Percentiles rank a stretch among this genome's conserved stretches.
Conservation (phyloP, 2,329 filamentous ascomycete genomes). For the Phaeosphaeria sp. region DNA sequence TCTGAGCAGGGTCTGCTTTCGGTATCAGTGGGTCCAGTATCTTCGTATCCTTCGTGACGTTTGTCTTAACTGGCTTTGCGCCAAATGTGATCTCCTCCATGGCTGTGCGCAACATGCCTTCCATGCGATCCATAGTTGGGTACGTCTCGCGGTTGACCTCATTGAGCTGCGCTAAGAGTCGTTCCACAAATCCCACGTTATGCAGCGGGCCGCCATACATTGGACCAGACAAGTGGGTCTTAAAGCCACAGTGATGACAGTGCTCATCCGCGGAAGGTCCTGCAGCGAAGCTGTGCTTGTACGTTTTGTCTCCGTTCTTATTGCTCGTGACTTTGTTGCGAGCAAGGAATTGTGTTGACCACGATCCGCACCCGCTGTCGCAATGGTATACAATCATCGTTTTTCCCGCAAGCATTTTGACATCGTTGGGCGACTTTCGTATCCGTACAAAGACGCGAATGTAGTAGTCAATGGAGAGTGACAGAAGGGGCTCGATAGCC, state of each 20-base stretch:
- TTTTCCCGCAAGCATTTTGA: constrained; percentile 89
- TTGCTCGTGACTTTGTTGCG: constrained; percentile 70
- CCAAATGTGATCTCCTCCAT: constrained; percentile 70
- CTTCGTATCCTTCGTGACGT: constrained; percentile 24
- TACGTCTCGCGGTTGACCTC: constrained; percentile 73
- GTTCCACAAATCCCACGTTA: constrained; percentile 80
- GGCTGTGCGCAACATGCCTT: constrained; percentile 90
- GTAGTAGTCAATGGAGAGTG: constrained; percentile 96
- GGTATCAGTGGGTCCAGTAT: constrained; percentile 48
- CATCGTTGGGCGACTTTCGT: constrained; percentile 77
- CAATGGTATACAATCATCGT: constrained; percentile 94
- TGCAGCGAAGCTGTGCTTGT: constrained; percentile 78
- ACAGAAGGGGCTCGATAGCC: constrained; percentile 87
- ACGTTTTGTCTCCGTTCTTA: constrained; percentile 72
- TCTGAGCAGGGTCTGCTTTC: constrained; percentile 40
- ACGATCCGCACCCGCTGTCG: constrained; percentile 88
- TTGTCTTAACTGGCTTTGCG: constrained; percentile 19
- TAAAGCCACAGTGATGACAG: constrained; percentile 85
- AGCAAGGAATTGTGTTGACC: constrained; percentile 80
- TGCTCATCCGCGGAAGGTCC: constrained; percentile 70
- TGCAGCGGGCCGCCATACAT: constrained; percentile 96
- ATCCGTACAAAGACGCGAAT: constrained; percentile 86
- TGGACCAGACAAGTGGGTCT: constrained; percentile 86
- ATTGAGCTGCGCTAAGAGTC: constrained; percentile 76
- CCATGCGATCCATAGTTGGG: constrained; percentile 78